Base-by-base conservation (phyloP, 1,284 basidiomycete species). In the Schizophyllum amplum region DNA sequence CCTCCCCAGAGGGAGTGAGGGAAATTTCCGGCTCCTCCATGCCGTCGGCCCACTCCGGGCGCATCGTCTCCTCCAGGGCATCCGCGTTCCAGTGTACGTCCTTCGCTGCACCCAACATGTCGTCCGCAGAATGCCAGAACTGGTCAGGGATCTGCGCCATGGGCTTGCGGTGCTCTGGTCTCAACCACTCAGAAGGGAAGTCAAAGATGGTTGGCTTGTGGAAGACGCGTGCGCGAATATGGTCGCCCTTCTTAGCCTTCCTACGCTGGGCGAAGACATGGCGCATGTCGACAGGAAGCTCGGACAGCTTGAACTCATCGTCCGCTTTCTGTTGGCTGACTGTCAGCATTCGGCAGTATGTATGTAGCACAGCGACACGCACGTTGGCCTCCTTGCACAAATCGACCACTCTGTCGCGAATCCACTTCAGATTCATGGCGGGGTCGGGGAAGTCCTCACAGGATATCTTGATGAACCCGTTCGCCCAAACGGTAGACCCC, bases 341-440 rank as follows among this genome's bases (percentile, higher is more conserved):
- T n/a, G 52, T 5, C 42, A 27, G 47, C 21, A 42, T 47, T 5
- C 27, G 52, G 55, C 48, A 53, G 59, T 52, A 47, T n/a, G 60
- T 48, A 53, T 50, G 20, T 52, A 59, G 56, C 55, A 57, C 22
- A n/a, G n/a, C 54, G 26, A 11, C 13, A 52, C 7, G 61, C 63
- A 94, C 93, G 69, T 94, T 94, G 13, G 92, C 89, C 64, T 86
- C 84, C 13, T 70, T 71, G 60, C 94, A 70, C 47, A 95, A 72
- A 60, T 78, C 73, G 65, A 92, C 87, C 54, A 95, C 69, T 9
- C 82, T 79, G 65, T 94, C 91, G 64, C 87, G 88, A 22, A 84
- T 86, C 84, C 88, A 92, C 69, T 93, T 93, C 63, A 93, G 71
- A 70, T 95, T 95, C 87, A 90, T 86, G 23, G 82, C 77, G 1